phyloP scores from a whole-genome alignment of 257 asterid genomes.

The Primulina eburnea region DNA sequence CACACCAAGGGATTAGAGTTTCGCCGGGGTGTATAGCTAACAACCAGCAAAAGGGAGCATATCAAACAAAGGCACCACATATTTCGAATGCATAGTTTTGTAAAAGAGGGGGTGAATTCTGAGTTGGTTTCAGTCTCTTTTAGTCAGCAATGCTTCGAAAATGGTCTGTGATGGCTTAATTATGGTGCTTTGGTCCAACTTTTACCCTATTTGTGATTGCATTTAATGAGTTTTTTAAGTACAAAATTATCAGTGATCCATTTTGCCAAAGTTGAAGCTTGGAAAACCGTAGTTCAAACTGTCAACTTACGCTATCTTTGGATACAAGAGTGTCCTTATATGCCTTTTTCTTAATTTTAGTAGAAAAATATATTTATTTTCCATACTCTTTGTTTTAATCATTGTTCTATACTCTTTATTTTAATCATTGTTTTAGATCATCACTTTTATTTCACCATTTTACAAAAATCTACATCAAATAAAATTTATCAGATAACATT shows the following conservation, averaged over 20 bases:
- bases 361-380: no score
- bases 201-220: neutral
- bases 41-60: neutral
- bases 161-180: neutral
- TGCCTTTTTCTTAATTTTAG: no score
- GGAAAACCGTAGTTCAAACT: neutral
- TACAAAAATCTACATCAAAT: no score
- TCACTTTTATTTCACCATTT: no score
- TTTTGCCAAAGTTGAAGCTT: no score
- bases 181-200: neutral
- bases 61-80: neutral
- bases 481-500: no score
- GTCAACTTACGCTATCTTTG: no score
- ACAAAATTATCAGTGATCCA: neutral
- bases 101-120: neutral
- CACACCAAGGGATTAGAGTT: constrained; percentile 73
- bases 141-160: neutral
- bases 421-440: no score
- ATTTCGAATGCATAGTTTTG: neutral
- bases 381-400: no score
- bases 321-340: no score
- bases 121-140: neutral
- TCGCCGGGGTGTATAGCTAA: constrained; percentile 51
- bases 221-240: no score
- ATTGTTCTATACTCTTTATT: no score